Evolutionary conservation across 2,329 filamentous ascomycete genomes (phyloP).

Genomic region (Fusarium sp.): DNA sequence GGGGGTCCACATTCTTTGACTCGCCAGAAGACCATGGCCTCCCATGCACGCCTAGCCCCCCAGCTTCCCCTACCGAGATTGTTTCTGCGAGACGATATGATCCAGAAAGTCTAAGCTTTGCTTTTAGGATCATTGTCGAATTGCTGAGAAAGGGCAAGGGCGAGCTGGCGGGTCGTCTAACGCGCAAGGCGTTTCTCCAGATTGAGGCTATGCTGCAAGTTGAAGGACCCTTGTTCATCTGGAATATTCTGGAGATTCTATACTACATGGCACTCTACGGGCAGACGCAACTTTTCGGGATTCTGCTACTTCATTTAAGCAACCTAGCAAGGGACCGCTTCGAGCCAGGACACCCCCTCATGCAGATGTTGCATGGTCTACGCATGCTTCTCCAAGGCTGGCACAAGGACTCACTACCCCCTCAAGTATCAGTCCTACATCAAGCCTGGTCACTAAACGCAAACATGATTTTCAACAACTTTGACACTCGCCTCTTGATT

Average conservation of each 20-base stretch:
- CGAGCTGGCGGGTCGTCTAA: conserved; percentile 14
- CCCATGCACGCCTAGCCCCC: background rate
- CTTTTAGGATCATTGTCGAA: conserved; percentile 15
- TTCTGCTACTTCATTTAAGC: conserved; percentile 3
- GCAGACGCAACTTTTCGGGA: conserved; percentile 8
- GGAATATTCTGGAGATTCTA: conserved; percentile 26
- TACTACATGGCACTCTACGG: conserved; percentile 7
- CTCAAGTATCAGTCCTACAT: background rate
- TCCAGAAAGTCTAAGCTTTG: conserved; percentile 18
- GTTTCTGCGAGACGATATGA: conserved; percentile 4
- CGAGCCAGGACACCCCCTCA: background rate
- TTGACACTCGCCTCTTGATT: background rate
- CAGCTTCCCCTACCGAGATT: too few relatives aligned
- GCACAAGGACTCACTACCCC: background rate
- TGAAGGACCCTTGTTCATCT: conserved; percentile 25
- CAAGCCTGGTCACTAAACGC: conserved; percentile 21
- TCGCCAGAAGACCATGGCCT: background rate
- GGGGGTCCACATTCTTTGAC: conserved; percentile 16
- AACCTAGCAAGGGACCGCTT: background rate
- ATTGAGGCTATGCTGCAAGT: conserved; percentile 10
- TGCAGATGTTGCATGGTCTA: conserved; percentile 1
- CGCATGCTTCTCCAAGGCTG: background rate
- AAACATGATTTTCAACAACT: conserved; percentile 2
- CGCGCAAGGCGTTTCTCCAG: conserved; percentile 15
- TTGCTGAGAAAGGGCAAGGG: conserved; percentile 4